These are phyloP conservation scores for Penicillium canariense DNA, from an alignment of 495 filamentous ascomycete genomes.

Conservation along the genomic window DNA sequence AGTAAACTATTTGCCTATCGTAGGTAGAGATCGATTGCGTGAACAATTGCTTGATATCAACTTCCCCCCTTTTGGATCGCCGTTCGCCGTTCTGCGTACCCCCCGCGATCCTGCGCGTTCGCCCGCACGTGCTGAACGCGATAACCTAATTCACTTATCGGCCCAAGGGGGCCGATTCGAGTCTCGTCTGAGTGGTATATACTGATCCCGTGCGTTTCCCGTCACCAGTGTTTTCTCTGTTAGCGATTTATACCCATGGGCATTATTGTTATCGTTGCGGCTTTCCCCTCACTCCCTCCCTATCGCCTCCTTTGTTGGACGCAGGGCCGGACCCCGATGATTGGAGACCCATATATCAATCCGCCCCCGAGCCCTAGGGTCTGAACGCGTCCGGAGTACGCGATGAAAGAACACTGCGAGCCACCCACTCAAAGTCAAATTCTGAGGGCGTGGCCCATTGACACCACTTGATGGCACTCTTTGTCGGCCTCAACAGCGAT, in stretches of 20 bases:
- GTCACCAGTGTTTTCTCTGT: no score
- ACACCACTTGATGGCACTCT: neutral
- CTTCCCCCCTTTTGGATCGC: constrained; percentile 22
- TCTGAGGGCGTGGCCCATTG: neutral
- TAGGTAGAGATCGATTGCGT: neutral
- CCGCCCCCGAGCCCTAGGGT: neutral
- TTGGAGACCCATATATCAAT: neutral
- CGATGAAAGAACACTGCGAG: neutral
- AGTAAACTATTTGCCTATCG: no score
- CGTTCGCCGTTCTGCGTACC: constrained; percentile 19
- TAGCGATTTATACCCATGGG: neutral
- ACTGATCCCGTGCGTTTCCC: no score
- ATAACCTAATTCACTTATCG: constrained; percentile 19
- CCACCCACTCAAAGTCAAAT: neutral
- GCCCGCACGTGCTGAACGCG: constrained; percentile 22
- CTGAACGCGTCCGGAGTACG: neutral
- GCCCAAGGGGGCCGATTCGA: no score
- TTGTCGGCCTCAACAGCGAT: neutral
- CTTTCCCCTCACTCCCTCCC: neutral
- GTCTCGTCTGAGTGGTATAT: no score
- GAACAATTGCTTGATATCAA: neutral
- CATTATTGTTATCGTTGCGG: neutral
- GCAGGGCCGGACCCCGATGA: neutral
- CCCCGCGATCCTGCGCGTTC: constrained; percentile 26
- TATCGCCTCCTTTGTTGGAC: neutral